A percentile compares a stretch with the other conserved stretches of the same genome.
phyloP scores from a whole-genome alignment of 2,329 filamentous ascomycete genomes.

The Monilinia aucupariae region DNA sequence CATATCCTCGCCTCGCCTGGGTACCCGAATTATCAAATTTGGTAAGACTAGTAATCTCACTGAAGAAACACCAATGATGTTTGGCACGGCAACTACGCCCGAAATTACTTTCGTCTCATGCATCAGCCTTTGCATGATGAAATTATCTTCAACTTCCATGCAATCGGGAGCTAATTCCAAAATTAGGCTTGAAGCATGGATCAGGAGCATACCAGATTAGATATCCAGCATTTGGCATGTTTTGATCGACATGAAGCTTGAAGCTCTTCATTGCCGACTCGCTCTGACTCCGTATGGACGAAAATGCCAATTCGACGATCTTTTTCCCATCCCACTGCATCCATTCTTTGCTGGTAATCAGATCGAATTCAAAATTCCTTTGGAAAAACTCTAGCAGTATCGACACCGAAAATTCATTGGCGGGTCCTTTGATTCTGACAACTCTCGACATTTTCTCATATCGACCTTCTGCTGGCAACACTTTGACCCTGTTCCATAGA shows the following conservation, averaged over 20 bases:
- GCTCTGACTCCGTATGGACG: constrained; percentile 19
- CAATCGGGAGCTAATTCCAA: background rate
- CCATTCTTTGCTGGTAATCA: constrained; percentile 12
- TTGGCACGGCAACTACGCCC: too few relatives aligned
- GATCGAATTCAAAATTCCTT: constrained; percentile 11
- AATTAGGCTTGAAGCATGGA: constrained; percentile 16
- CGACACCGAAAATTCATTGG: background rate
- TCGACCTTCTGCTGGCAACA: background rate
- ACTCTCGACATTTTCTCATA: constrained; percentile 14
- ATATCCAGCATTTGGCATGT: background rate
- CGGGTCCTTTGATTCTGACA: constrained; percentile 12
- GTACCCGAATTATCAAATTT: too few relatives aligned
- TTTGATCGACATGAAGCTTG: background rate
- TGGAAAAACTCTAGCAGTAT: constrained; percentile 1
- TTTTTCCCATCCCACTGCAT: background rate
- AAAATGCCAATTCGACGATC: constrained; percentile 18
- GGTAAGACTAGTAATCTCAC: too few relatives aligned
- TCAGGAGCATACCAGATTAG: constrained; percentile 19
- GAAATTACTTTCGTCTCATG: too few relatives aligned
- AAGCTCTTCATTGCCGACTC: constrained; percentile 10
- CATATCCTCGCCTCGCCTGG: too few relatives aligned
- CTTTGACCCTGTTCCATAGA: constrained; percentile 11
- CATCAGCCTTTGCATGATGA: too few relatives aligned
- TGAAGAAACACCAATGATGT: too few relatives aligned
- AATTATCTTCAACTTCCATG: background rate